Conservation (phyloP, 1,284 basidiomycete species). For the Boletus sp. region DNA sequence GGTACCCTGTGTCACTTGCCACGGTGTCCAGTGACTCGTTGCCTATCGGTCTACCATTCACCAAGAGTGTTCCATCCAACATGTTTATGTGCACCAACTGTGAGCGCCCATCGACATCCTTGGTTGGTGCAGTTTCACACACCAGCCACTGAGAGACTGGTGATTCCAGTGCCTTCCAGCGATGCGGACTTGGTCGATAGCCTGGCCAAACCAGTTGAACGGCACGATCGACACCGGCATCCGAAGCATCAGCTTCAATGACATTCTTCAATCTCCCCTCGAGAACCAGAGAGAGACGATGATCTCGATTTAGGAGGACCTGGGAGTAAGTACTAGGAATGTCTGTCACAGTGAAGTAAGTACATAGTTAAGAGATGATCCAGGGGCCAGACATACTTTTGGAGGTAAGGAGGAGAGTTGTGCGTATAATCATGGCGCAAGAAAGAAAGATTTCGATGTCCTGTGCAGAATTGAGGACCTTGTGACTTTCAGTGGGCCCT, state of each 20-base stretch:
- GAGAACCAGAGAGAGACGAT: not conserved
- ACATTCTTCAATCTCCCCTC: not conserved
- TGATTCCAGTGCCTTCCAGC: not conserved
- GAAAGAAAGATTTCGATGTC: constrained; percentile 1
- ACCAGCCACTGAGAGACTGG: not conserved
- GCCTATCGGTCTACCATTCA: not conserved
- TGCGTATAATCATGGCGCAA: not conserved
- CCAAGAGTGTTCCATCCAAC: not conserved
- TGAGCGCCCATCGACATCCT: not conserved
- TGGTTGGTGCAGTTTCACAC: not conserved
- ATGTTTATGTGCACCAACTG: not conserved
- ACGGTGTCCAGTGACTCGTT: not conserved
- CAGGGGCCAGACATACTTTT: not conserved
- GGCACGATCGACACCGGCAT: constrained; percentile 4
- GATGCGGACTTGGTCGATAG: not conserved
- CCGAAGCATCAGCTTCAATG: not conserved
- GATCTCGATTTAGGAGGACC: not conserved
- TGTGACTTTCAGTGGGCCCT: not conserved
- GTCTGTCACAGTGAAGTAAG: not conserved
- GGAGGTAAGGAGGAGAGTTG: not conserved
- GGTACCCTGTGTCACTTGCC: not conserved
- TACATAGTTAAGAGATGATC: not conserved
- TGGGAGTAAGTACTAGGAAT: not conserved
- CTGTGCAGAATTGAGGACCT: not conserved
- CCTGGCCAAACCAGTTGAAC: not conserved